Percentiles rank a stretch among this genome's conserved stretches.
Evolutionary conservation across 352 stramenopile genomes (phyloP).

Genomic region (Phytophthora podocarpi): DNA sequence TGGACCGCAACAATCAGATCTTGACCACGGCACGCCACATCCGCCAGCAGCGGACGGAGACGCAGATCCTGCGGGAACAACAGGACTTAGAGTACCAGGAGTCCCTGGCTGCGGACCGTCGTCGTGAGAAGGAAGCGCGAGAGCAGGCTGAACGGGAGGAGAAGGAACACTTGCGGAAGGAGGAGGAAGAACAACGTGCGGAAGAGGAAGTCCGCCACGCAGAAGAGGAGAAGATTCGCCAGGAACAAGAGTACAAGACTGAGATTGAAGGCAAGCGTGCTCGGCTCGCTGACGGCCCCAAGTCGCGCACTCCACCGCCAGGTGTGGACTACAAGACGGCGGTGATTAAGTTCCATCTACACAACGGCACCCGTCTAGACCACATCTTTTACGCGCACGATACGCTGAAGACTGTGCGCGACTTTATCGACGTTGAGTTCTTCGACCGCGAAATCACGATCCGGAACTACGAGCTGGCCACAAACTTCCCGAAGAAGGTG

Average conservation of each 20-base stretch:
- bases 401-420: constrained; percentile 74
- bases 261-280: constrained; percentile 68
- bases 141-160: constrained; percentile 54
- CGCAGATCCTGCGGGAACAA: constrained; percentile 89
- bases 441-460: constrained; percentile 80
- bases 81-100: constrained; percentile 95
- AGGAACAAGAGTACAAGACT: constrained; percentile 39
- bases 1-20: constrained; percentile 80
- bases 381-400: constrained; percentile 85
- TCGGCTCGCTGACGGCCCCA: constrained; percentile 47
- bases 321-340: constrained; percentile 72
- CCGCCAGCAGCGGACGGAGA: constrained; percentile 80
- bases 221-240: constrained; percentile 33
- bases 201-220: constrained; percentile 32
- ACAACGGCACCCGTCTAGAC: constrained; percentile 78
- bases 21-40: constrained; percentile 69
- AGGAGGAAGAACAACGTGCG: constrained; percentile 42
- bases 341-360: constrained; percentile 80
- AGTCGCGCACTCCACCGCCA: constrained; percentile 50
- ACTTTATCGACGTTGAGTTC: constrained; percentile 85
- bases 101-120: constrained; percentile 90
- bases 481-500: constrained; percentile 83
- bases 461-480: constrained; percentile 82
- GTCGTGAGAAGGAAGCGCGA: constrained; percentile 60
- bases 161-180: constrained; percentile 41